Conservation (phyloP, 1,139 yeast species). For the Ogataea hybrid region DNA sequence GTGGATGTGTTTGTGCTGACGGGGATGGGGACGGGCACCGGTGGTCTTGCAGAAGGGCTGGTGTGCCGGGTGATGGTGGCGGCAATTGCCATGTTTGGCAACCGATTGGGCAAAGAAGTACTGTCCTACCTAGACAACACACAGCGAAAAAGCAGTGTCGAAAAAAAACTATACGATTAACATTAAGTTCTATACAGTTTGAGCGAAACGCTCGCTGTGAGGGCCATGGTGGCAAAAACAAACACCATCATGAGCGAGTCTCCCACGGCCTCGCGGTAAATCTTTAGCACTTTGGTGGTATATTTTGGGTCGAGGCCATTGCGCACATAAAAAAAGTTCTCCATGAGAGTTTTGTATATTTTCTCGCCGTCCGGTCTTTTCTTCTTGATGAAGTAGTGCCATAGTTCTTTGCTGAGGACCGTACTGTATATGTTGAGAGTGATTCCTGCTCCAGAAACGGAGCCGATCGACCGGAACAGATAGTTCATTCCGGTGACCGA, state of each 20-base stretch:
- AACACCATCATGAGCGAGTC: constrained; percentile 26
- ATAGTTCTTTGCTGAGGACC: too few species aligned
- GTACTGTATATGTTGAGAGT: too few species aligned
- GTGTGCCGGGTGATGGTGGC: constrained; percentile 37
- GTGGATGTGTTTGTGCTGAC: constrained; percentile 40
- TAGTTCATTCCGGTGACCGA: too few species aligned
- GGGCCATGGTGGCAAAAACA: constrained; percentile 19
- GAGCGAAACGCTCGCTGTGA: constrained; percentile 14
- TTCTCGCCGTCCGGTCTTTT: too few species aligned
- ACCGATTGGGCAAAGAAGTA: constrained; percentile 3
- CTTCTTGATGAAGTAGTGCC: too few species aligned
- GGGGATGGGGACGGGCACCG: constrained; percentile 53
- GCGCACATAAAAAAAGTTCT: too few species aligned
- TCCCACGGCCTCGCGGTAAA: constrained; percentile 26
- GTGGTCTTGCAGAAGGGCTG: constrained; percentile 38
- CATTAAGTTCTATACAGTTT: constrained; percentile 8
- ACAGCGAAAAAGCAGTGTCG: background rate
- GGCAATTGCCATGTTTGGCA: constrained; percentile 27
- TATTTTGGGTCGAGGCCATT: constrained; percentile 31
- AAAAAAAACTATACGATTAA: background rate
- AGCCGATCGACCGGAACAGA: too few species aligned
- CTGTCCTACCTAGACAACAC: background rate
- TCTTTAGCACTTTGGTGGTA: constrained; percentile 26
- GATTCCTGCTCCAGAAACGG: too few species aligned
- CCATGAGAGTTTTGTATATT: too few species aligned